A percentile compares a stretch with the other conserved stretches of the same genome.
These are phyloP conservation scores for Prunus yedoensis DNA, from an alignment of 331 rosid genomes.

Conservation along the genomic window DNA sequence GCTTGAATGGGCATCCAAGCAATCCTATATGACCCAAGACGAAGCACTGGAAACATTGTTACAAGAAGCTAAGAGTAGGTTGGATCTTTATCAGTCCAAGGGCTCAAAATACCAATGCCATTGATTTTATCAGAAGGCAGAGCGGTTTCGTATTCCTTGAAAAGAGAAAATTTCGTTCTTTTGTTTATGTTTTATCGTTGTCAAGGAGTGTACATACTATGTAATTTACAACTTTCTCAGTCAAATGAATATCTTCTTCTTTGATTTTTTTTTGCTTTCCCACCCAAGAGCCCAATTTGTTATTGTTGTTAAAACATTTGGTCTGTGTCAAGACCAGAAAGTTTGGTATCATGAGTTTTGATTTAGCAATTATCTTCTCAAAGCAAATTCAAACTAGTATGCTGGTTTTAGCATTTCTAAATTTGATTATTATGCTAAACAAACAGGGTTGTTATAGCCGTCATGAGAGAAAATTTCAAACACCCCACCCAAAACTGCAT, in stretches of 20 bases:
- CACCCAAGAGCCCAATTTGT: not conserved
- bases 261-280: not conserved
- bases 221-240: slow-evolving; percentile 19
- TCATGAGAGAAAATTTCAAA: not conserved
- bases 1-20: slow-evolving; percentile 85
- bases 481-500: not conserved
- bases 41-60: slow-evolving; percentile 50
- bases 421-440: slow-evolving; percentile 3
- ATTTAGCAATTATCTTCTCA: not conserved
- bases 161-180: slow-evolving; percentile 15
- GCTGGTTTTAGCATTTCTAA: slow-evolving; percentile 3
- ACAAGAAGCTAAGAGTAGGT: slow-evolving; percentile 67
- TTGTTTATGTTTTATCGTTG: slow-evolving; percentile 21
- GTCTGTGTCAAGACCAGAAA: not conserved
- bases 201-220: slow-evolving; percentile 42
- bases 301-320: not conserved
- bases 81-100: slow-evolving; percentile 88
- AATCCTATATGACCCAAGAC: slow-evolving; percentile 51
- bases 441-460: not conserved
- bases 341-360: too few relatives aligned
- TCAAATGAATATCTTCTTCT: slow-evolving; percentile 7
- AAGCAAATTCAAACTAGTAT: not conserved
- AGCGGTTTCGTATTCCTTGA: slow-evolving; percentile 9
- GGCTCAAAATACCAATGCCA: slow-evolving; percentile 57
- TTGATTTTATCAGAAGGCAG: slow-evolving; percentile 34